Evolutionary conservation across 164 flowering plant genomes (phyloP), one percentile per base, ranked within the genome.

Genomic region (Buxus sempervirens): DNA sequence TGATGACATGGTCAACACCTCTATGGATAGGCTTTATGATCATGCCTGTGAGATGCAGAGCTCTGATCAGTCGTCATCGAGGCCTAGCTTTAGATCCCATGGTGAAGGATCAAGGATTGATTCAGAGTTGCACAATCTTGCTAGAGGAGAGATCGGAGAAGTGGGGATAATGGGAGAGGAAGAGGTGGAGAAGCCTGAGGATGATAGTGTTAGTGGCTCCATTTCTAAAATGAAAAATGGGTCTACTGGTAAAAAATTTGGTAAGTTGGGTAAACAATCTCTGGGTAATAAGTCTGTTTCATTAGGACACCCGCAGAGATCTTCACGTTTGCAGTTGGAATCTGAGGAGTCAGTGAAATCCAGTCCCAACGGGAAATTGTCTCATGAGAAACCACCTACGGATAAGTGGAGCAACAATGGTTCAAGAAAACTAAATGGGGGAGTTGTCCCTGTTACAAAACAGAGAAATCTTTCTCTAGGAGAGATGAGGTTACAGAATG

Each of bases 1-100:
- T 53, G 85, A 73, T 59, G 84, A 72, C 64, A 78, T 58, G 28
- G 76, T 84, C 13, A 88, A 91, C 51, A 83, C 93, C 18, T 88
- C 95, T 0, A 89, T 89, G 53, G 91, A 91, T 75, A 79, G 77
- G 72, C 79, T 91, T 58, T 89, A 86, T 77, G 91, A 86, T 66
- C 89, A 89, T 79, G 88, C 88, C 5, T 89, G 85, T 72, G 95
- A 89, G 38, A 88, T 91, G 97, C 91, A 88, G 77, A 89, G 97
- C 70, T 89, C 95, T 28, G 93, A 89, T 80, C 84, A 76, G 58
- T 89, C 95, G 4, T 90, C 91, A 13, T 88, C 93, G 0, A 84
- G 95, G 79, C 78, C 63, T n/a, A 91, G 97, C 68, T 88, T 80
- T 82, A 83, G 81, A 62, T 91, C 95, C 2, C 81, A 85, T 73